Percentiles rank a stretch among this genome's conserved stretches.
Conservation (phyloP, 129 eudicot genomes). For the Gnaphalium uliginosum region DNA sequence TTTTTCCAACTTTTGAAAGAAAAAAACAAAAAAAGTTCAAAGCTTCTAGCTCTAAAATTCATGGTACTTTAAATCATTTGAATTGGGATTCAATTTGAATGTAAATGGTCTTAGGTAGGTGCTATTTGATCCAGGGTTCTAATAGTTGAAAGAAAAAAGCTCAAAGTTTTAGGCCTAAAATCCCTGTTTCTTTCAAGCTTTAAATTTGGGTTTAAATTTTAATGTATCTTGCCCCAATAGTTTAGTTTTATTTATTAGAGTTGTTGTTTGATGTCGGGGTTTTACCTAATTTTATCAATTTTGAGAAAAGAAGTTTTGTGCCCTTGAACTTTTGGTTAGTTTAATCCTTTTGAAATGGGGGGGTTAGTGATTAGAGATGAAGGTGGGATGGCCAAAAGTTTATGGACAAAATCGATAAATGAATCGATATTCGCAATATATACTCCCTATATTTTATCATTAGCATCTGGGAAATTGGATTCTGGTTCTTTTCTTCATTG, state of each 20-base stretch:
- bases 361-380: slow-evolving; percentile 37
- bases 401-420: slow-evolving; percentile 51
- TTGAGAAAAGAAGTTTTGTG: neutral
- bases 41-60: neutral
- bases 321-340: neutral
- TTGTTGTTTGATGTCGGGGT: slow-evolving; percentile 24
- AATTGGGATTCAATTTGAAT: slow-evolving; percentile 1
- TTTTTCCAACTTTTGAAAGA: neutral
- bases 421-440: slow-evolving; percentile 52
- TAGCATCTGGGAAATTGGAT: slow-evolving; percentile 63
- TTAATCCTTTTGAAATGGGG: slow-evolving; percentile 36
- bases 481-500: slow-evolving; percentile 46
- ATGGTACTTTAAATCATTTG: too few relatives aligned
- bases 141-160: neutral
- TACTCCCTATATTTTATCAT: slow-evolving; percentile 45
- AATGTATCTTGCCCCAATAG: neutral
- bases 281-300: slow-evolving; percentile 14
- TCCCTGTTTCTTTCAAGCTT: slow-evolving; percentile 6
- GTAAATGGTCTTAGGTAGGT: neutral
- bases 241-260: neutral
- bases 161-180: neutral
- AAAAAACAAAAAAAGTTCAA: neutral
- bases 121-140: slow-evolving; percentile 4
- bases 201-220: slow-evolving; percentile 8
- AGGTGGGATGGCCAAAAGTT: slow-evolving; percentile 46